phyloP scores from a whole-genome alignment of 2,329 filamentous ascomycete genomes.

The Coniochaeta prunicola region DNA sequence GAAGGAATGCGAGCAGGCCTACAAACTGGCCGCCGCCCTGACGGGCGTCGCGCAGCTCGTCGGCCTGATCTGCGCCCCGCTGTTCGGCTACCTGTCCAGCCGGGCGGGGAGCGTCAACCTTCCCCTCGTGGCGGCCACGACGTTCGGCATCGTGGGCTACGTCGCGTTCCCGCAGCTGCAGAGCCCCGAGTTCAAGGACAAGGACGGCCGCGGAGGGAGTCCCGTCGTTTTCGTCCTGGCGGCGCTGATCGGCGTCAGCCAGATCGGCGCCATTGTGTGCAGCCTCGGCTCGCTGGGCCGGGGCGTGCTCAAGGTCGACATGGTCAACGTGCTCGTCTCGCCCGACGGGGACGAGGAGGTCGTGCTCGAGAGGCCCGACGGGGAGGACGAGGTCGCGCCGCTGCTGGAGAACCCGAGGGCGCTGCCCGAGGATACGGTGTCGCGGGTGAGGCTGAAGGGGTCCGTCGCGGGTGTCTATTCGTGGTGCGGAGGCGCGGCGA shows the following conservation, averaged over 20 bases:
- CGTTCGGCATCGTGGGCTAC: slow-evolving; percentile 74
- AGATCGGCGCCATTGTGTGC: slow-evolving; percentile 95
- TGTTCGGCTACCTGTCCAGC: slow-evolving; percentile 82
- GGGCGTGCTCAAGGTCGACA: slow-evolving; percentile 59
- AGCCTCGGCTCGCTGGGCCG: slow-evolving; percentile 81
- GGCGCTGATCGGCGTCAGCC: slow-evolving; percentile 77
- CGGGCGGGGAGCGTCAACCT: slow-evolving; percentile 59
- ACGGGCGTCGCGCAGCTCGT: slow-evolving; percentile 85
- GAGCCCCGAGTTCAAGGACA: slow-evolving; percentile 65
- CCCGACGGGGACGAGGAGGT: slow-evolving; percentile 25
- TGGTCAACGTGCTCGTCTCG: slow-evolving; percentile 14
- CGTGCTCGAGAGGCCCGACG: slow-evolving; percentile 11
- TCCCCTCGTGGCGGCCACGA: slow-evolving; percentile 65
- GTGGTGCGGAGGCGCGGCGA: slow-evolving; percentile 81
- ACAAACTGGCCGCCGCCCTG: slow-evolving; percentile 78
- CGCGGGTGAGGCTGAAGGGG: slow-evolving; percentile 67
- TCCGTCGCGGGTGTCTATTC: slow-evolving; percentile 94
- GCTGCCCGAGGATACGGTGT: slow-evolving; percentile 23
- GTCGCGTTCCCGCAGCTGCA: slow-evolving; percentile 64
- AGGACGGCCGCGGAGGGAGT: slow-evolving; percentile 59
- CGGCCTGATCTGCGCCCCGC: slow-evolving; percentile 74
- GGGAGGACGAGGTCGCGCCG: slow-evolving; percentile 29
- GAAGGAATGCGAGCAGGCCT: slow-evolving; percentile 76
- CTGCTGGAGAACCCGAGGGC: slow-evolving; percentile 23
- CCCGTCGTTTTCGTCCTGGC: slow-evolving; percentile 68